Evolutionary conservation across 495 filamentous ascomycete species (phyloP).

Genomic region (Cladorrhinum samala): DNA sequence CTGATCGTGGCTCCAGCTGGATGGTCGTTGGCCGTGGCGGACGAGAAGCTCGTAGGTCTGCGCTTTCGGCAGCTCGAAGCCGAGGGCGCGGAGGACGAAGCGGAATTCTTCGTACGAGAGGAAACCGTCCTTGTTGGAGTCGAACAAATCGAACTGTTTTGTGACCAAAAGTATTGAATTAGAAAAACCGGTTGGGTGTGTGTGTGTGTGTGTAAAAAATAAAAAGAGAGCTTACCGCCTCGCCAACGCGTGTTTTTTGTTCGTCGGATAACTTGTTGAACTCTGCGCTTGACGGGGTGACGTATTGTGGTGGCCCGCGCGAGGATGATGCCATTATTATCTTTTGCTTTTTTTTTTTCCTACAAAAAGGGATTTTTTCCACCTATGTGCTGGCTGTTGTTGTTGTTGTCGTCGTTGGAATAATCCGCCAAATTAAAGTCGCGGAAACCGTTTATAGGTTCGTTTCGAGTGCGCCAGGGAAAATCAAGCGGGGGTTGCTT

Average conservation of each 20-base stretch:
- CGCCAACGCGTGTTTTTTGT: slow-evolving; percentile 30
- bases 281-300: slow-evolving; percentile 28
- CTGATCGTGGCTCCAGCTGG: slow-evolving; percentile 31
- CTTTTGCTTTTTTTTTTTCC: background rate
- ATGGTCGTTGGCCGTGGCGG: slow-evolving; percentile 29
- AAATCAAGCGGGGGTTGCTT: too few species aligned
- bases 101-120: slow-evolving; percentile 98
- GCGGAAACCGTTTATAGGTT: too few species aligned
- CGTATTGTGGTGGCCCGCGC: slow-evolving; percentile 27
- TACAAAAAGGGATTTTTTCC: too few species aligned
- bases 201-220: background rate
- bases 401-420: too few species aligned
- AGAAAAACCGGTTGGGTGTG: too few species aligned
- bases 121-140: slow-evolving; percentile 88
- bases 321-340: background rate
- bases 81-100: slow-evolving; percentile 93
- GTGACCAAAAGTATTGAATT: too few species aligned
- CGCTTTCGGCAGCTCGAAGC: slow-evolving; percentile 57
- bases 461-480: too few species aligned
- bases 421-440: too few species aligned
- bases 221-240: slow-evolving; percentile 19
- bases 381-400: too few species aligned
- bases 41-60: slow-evolving; percentile 33
- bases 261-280: slow-evolving; percentile 32
- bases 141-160: slow-evolving; percentile 84